Base-by-base conservation (phyloP, 345 rosid genomes). In the Lenwebbia sp. region DNA sequence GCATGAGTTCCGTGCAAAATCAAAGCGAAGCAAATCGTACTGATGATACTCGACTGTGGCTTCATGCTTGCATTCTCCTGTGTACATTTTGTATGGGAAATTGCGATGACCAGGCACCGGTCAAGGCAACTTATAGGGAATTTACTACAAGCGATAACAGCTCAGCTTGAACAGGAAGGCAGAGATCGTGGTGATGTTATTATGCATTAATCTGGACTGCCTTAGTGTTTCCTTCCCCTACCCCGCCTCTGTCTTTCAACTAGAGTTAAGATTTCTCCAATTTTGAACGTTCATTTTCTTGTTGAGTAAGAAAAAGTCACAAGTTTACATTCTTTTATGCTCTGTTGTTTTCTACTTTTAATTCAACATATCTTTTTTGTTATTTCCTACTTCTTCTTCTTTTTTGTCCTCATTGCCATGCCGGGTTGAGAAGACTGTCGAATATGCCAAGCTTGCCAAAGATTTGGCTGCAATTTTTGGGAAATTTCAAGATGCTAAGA, bases 401-500 rank as follows among this genome's bases (percentile, higher is more conserved):
- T 60, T 17, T 13, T 28, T 60, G 13, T 28, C 14, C 55, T 53
- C 21, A 0, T 60, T 60, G 74, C 74, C 21, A 5, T 58, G 58
- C 30, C 28, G 54, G 17, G 21, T 37, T 17, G 10, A 5, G 49
- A 54, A 83, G 65, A 5, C 21, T 30, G 47, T 12, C 2, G 1
- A 83, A 28, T 56, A 83, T 21, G 85, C 62, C 60, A 83, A 30
- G 47, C 65, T 83, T 30, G 50, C 85, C 65, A 58, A 55, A 83
- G 52, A 55, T 37, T 56, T 83, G 26, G 28, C 47, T 22, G 74
- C 75, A 13, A 83, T 37, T 21, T 44, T 53, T 14, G 19, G 37
- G 52, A 10, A 0, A 62, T 83, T 83, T 40, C 57, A 56, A 33
- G 85, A 56, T 40, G 85, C 53, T 25, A 47, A 83, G 74, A 44